Evolutionary conservation across 1,284 basidiomycete genomes (phyloP).

Genomic region (Macrocystidia cucumis): DNA sequence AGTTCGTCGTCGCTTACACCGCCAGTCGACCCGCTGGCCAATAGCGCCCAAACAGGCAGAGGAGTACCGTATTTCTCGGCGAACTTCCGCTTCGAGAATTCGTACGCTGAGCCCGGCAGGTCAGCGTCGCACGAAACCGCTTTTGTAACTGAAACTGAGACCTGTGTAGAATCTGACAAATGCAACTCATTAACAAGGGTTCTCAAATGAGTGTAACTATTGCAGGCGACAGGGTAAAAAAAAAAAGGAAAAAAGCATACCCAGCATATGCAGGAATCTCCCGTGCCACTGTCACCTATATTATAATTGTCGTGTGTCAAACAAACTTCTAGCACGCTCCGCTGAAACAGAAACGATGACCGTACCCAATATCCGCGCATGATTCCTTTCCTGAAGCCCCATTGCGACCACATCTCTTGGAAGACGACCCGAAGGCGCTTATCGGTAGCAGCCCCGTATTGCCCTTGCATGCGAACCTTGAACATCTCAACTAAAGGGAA

Average conservation of each 20-base stretch:
- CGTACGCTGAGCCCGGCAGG: conserved; percentile 54
- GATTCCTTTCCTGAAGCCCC: conserved; percentile 81
- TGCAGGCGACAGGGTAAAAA: neutral
- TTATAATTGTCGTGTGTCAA: neutral
- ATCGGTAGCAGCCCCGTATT: conserved; percentile 72
- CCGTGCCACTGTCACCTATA: conserved; percentile 81
- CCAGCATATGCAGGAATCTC: conserved; percentile 96
- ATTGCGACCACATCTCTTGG: conserved; percentile 77
- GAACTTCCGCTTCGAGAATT: conserved; percentile 81
- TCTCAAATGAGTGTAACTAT: conserved; percentile 3
- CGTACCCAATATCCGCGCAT: conserved; percentile 96
- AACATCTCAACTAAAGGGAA: conserved; percentile 68
- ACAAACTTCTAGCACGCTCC: neutral
- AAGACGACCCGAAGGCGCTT: conserved; percentile 70
- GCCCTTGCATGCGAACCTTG: conserved; percentile 97
- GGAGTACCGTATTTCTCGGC: conserved; percentile 50
- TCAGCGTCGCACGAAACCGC: neutral
- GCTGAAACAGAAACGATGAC: conserved; percentile 3
- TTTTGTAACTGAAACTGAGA: conserved; percentile 15
- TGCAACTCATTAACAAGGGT: neutral
- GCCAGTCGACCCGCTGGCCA: conserved; percentile 83
- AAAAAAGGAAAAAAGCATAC: conserved; percentile 27
- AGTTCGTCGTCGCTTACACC: conserved; percentile 48
- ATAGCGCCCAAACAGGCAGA: conserved; percentile 84
- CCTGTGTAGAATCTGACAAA: conserved; percentile 67